Evolutionary conservation across 2,329 filamentous ascomycete species (phyloP), one percentile per base, ranked within the genome.

Genomic region (Penicillium sp.): DNA sequence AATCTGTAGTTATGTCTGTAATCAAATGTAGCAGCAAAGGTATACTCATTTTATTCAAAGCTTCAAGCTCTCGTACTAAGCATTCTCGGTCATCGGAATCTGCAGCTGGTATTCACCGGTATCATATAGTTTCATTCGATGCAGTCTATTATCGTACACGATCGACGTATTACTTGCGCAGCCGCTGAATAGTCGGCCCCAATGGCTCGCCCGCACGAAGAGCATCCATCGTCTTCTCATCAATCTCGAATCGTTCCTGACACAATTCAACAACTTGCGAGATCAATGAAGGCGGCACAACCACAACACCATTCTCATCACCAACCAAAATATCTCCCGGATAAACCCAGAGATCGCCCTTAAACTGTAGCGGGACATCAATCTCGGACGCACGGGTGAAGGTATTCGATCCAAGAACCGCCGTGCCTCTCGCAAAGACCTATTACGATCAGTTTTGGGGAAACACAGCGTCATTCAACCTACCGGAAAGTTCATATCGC

Each of bases 101-200:
- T n/a, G n/a, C n/a, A n/a, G n/a, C n/a, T n/a, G n/a, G n/a, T n/a
- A n/a, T n/a, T n/a, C n/a, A n/a, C n/a, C n/a, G n/a, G n/a, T n/a
- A n/a, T n/a, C n/a, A n/a, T n/a, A n/a, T n/a, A n/a, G n/a, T n/a
- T n/a, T n/a, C n/a, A n/a, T n/a, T n/a, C n/a, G n/a, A n/a, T n/a
- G n/a, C n/a, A n/a, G n/a, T n/a, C n/a, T n/a, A n/a, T n/a, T n/a
- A n/a, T n/a, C n/a, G n/a, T n/a, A n/a, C n/a, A n/a, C n/a, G n/a
- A n/a, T n/a, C n/a, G n/a, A n/a, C n/a, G n/a, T n/a, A n/a, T n/a
- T 42, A 48, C 20, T 48, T 48, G 4, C 42, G 45, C 17, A 41
- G 28, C 14, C 42, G 37, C 25, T 48, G 28, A 11, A 48, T 43
- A 2, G 42, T 43, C 7, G 42, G 27, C 1, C 39, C 45, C 42